Evolutionary conservation across 139 green algal genomes (phyloP).

Genomic region (Coelastrella sp.): DNA sequence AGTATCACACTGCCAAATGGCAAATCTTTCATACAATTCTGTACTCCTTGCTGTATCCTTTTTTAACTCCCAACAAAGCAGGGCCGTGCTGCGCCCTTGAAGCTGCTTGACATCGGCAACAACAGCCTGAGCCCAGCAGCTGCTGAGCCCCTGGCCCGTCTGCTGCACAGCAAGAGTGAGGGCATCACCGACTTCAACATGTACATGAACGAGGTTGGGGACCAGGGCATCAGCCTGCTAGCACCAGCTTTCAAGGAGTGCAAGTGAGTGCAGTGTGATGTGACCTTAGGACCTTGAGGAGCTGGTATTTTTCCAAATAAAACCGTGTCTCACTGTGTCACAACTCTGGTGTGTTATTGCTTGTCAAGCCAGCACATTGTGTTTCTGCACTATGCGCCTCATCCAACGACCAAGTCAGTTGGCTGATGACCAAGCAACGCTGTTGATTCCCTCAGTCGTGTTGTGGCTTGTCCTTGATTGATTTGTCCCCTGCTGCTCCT

Average conservation of each 20-base stretch:
- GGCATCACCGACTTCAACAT: slow-evolving; percentile 88
- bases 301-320: background rate
- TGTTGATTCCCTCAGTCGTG: background rate
- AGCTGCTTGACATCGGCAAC: slow-evolving; percentile 93
- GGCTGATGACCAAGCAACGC: background rate
- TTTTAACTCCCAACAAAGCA: slow-evolving; percentile 10
- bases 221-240: slow-evolving; percentile 73
- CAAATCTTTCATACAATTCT: too few relatives aligned
- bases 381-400: background rate
- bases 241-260: slow-evolving; percentile 43
- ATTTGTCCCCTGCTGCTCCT: background rate
- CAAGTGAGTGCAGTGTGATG: slow-evolving; percentile 28
- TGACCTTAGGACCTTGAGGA: background rate
- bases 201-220: slow-evolving; percentile 98
- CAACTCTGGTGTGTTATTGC: background rate
- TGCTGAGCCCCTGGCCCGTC: slow-evolving; percentile 73
- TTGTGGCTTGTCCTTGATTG: background rate
- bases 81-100: slow-evolving; percentile 60
- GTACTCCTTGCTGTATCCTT: too few relatives aligned
- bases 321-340: background rate
- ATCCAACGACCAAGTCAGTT: background rate
- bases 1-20: too few relatives aligned
- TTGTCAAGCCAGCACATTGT: background rate
- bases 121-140: slow-evolving; percentile 86
- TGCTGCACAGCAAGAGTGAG: slow-evolving; percentile 70